These are phyloP conservation scores for Auricularia sp. DNA, from an alignment of 768 basidiomycete species.

Conservation along the genomic window DNA sequence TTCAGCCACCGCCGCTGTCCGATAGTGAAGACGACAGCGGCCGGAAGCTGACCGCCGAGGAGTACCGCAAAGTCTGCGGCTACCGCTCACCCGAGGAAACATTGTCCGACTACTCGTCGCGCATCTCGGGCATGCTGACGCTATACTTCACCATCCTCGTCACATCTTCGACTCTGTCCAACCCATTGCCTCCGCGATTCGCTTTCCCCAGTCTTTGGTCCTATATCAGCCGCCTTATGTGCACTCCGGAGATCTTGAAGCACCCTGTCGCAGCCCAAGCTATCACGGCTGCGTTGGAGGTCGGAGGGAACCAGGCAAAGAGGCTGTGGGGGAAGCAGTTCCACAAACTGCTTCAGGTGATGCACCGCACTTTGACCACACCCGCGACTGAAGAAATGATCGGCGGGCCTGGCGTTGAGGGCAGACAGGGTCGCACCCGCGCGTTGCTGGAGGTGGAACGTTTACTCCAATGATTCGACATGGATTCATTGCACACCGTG, in stretches of 20 bases:
- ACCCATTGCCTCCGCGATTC: slow-evolving; percentile 43
- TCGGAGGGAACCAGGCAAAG: slow-evolving; percentile 50
- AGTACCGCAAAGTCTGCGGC: slow-evolving; percentile 29
- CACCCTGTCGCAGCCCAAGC: slow-evolving; percentile 55
- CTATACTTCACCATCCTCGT: slow-evolving; percentile 71
- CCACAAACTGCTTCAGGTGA: slow-evolving; percentile 55
- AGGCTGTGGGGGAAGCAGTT: slow-evolving; percentile 70
- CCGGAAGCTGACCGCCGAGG: slow-evolving; percentile 17
- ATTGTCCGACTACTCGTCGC: slow-evolving; percentile 47
- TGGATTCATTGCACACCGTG: no score
- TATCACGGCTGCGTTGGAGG: slow-evolving; percentile 61
- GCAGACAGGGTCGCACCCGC: slow-evolving; percentile 51
- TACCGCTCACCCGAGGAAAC: slow-evolving; percentile 36
- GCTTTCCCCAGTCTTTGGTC: slow-evolving; percentile 58
- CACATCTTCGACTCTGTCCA: slow-evolving; percentile 19
- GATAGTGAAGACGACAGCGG: slow-evolving; percentile 33
- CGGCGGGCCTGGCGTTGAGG: slow-evolving; percentile 52
- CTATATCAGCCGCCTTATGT: slow-evolving; percentile 57
- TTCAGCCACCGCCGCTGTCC: slow-evolving; percentile 33
- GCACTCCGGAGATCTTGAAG: slow-evolving; percentile 39
- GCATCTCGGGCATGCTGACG: slow-evolving; percentile 71
- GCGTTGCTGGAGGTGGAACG: slow-evolving; percentile 55
- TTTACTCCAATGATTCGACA: neutral
- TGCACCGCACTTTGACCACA: slow-evolving; percentile 45
- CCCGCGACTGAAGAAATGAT: slow-evolving; percentile 28